Conservation (phyloP, 83 land plant species). For the Diphasiastrum complanatum region DNA sequence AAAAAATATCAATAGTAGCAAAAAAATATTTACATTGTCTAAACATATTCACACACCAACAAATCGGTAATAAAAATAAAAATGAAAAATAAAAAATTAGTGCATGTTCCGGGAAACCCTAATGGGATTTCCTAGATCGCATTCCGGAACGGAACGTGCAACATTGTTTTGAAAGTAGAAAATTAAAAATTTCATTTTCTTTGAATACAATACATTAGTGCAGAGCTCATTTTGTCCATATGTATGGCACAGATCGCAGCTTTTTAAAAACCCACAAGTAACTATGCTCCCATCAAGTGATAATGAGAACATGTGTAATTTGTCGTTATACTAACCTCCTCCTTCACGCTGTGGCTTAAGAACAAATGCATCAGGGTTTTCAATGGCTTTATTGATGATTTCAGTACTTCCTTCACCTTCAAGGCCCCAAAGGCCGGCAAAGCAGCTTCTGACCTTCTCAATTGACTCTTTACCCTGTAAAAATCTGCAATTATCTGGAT, state of each 20-base stretch:
- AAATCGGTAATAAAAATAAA: too few species aligned
- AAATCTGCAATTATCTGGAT: conserved; percentile 59
- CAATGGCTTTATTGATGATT: conserved; percentile 52
- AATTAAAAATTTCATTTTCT: not conserved
- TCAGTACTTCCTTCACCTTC: conserved; percentile 34
- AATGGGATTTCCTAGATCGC: too few species aligned
- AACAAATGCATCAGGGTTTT: conserved; percentile 67
- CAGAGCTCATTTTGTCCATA: not conserved
- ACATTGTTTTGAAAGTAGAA: too few species aligned
- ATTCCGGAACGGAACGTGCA: too few species aligned
- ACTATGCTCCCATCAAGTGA: not conserved
- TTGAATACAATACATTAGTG: not conserved
- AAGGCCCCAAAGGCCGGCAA: conserved; percentile 97
- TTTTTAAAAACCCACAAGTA: not conserved
- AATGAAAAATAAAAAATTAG: too few species aligned
- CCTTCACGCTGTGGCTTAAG: conserved; percentile 99
- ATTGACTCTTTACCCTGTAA: conserved; percentile 58
- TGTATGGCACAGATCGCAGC: not conserved
- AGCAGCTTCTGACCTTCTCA: conserved; percentile 61
- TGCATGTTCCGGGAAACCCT: too few species aligned
- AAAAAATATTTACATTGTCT: too few species aligned
- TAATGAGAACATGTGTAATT: not conserved
- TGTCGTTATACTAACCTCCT: conserved; percentile 48
- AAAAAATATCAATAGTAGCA: too few species aligned
- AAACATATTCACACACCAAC: too few species aligned